Conservation (phyloP, 306 rosid species). For the Neltuma alba region DNA sequence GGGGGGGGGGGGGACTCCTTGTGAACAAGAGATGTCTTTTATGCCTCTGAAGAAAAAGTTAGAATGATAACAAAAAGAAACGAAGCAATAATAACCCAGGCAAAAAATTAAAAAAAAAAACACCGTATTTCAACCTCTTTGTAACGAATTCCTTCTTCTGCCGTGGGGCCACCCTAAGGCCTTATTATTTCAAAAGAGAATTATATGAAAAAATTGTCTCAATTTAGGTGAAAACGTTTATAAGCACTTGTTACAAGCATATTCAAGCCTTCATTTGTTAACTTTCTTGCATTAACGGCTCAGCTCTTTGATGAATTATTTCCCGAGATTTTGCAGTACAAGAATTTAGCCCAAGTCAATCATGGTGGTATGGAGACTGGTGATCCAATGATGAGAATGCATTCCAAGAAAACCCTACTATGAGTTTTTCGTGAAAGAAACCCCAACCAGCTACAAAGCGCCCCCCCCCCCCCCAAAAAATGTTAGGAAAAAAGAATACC, state of each 20-base stretch:
- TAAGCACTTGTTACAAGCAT: too few relatives aligned
- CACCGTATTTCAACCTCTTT: neutral
- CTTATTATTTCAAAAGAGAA: too few relatives aligned
- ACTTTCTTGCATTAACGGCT: too few relatives aligned
- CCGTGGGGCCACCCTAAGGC: neutral
- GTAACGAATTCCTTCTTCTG: neutral
- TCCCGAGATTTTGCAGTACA: neutral
- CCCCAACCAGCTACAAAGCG: neutral
- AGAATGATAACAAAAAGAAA: too few relatives aligned
- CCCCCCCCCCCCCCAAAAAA: neutral
- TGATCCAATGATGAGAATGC: neutral
- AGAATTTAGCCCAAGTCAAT: neutral
- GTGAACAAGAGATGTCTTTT: neutral
- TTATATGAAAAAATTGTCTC: too few relatives aligned
- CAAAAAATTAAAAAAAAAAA: too few relatives aligned
- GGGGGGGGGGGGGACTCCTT: neutral
- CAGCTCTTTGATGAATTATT: neutral
- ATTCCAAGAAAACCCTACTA: neutral
- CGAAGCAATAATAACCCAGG: too few relatives aligned
- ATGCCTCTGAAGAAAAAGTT: neutral
- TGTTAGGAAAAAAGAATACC: constrained; percentile 1
- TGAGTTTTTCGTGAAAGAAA: neutral
- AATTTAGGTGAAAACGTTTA: too few relatives aligned
- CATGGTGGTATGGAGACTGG: neutral
- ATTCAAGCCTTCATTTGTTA: neutral